Percentiles rank a stretch among this genome's conserved stretches.
Conservation (phyloP, 306 rosid species). For the Hippophae gyantsensis region DNA sequence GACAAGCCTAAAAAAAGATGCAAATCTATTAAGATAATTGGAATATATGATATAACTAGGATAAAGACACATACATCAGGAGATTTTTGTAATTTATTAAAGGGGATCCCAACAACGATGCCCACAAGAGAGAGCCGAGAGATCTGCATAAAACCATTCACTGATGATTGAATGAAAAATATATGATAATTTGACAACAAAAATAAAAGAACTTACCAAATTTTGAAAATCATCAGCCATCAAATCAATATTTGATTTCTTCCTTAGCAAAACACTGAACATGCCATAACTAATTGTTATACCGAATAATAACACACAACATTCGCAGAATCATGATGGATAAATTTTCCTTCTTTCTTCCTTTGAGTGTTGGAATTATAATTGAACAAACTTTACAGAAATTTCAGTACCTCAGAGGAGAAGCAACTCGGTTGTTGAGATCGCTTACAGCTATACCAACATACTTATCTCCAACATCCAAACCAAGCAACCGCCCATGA, state of each 20-base stretch:
- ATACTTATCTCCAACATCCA: constrained; percentile 80
- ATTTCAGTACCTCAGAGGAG: constrained; percentile 46
- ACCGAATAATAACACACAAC: background rate
- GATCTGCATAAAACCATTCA: constrained; percentile 40
- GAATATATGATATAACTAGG: constrained; percentile 1
- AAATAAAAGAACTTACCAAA: constrained; percentile 37
- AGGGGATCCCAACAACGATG: constrained; percentile 64
- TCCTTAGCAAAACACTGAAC: constrained; percentile 64
- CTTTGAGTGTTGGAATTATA: background rate
- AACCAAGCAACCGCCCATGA: constrained; percentile 57
- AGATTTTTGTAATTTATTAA: constrained; percentile 16
- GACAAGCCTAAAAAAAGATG: constrained; percentile 31
- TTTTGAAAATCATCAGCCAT: constrained; percentile 57
- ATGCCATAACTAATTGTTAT: background rate
- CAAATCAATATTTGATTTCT: constrained; percentile 33
- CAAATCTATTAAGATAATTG: constrained; percentile 1
- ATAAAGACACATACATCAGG: constrained; percentile 33
- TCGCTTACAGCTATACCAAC: constrained; percentile 77
- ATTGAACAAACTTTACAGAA: background rate
- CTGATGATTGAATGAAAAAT: constrained; percentile 5
- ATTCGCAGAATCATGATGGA: background rate
- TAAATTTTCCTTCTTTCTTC: background rate
- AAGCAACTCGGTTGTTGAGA: constrained; percentile 46
- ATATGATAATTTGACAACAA: background rate
- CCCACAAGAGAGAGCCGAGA: constrained; percentile 52